Evolutionary conservation across 129 eudicot species (phyloP), one percentile per base, ranked within the genome.

Genomic region (Heracleum sosnowskyi): DNA sequence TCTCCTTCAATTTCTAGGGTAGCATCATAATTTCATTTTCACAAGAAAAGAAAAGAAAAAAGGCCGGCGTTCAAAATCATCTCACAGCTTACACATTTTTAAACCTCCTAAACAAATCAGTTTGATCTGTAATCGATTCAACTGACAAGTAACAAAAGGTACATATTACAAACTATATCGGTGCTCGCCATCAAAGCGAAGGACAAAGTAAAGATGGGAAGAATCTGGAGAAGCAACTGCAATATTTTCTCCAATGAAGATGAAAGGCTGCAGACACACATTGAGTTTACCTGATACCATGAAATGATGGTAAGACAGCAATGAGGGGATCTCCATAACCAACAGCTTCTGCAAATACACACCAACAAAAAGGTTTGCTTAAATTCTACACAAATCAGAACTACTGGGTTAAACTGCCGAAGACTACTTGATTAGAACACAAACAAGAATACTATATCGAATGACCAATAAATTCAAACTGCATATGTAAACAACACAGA

Each of bases 271-370:
- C 72, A 29, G 39, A 63, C 20, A 28, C 35, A 62, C 17, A 12
- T 34, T 34, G 22, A 3, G 31, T 16, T 68, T 76, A 46, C 79
- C 75, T 77, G 87, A 90, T 89, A 78, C 83, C 90, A 47, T 83
- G 94, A 77, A 93, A 89, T 18, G 89, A 91, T 20, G 98, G 96
- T 85, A 86, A 82, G 41, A 91, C 92, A n/a, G 98, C 97, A 24
- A 91, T 78, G 68, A 94, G 88, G 71, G 98, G 97, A 86, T 89
- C 98, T 70, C 96, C 97, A 37, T 91, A 94, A 64, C 98, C 98
- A 79, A 89, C 93, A 44, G 98, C 96, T 76, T 91, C 98, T 91
- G 96, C 53, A 88, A 24, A 70, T 33, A 28, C 11, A 15, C 2
- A 22, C 15, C 49, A 60, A 77, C 62, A 36, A 2, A 55, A 36